Percentiles rank a stretch among this genome's conserved stretches.
phyloP scores from a whole-genome alignment of 1,284 basidiomycete genomes.

The Sphaerobolus stellatus region DNA sequence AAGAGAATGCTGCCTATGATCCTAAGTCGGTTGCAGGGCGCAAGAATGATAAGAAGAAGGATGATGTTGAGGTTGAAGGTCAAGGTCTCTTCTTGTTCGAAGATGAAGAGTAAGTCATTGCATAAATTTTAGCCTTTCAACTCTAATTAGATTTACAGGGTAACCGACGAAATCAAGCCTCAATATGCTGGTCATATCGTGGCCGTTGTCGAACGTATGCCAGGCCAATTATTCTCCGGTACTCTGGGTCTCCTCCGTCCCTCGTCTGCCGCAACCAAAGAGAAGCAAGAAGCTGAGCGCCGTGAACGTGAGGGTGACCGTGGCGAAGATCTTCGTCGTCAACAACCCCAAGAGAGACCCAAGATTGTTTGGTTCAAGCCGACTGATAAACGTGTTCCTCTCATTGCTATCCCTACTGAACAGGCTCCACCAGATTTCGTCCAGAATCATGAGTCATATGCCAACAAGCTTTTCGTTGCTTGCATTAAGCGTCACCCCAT shows the following conservation, averaged over 20 bases:
- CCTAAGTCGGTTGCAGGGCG: constrained; percentile 71
- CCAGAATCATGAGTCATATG: constrained; percentile 89
- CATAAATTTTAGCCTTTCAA: constrained; percentile 7
- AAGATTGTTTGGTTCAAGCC: constrained; percentile 99
- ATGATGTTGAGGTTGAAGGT: constrained; percentile 99
- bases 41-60: constrained; percentile 99
- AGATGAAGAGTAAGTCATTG: constrained; percentile 80
- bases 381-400: constrained; percentile 97
- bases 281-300: constrained; percentile 98
- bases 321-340: constrained; percentile 75
- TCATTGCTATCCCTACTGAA: constrained; percentile 99
- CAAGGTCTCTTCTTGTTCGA: constrained; percentile 96
- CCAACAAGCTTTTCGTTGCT: constrained; percentile 91
- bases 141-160: constrained; percentile 45
- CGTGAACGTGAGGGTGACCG: constrained; percentile 93
- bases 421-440: constrained; percentile 97
- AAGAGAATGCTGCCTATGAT: constrained; percentile 94
- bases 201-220: constrained; percentile 97
- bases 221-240: constrained; percentile 97
- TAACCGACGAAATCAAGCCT: constrained; percentile 95
- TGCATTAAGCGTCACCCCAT: constrained; percentile 98
- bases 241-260: constrained; percentile 94
- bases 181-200: constrained; percentile 97
- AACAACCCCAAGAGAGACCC: constrained; percentile 81
- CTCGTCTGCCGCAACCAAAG: constrained; percentile 97